Evolutionary conservation across 352 stramenopile species (phyloP), one percentile per base, ranked within the genome.

Genomic region (Globisporangium nagaii): DNA sequence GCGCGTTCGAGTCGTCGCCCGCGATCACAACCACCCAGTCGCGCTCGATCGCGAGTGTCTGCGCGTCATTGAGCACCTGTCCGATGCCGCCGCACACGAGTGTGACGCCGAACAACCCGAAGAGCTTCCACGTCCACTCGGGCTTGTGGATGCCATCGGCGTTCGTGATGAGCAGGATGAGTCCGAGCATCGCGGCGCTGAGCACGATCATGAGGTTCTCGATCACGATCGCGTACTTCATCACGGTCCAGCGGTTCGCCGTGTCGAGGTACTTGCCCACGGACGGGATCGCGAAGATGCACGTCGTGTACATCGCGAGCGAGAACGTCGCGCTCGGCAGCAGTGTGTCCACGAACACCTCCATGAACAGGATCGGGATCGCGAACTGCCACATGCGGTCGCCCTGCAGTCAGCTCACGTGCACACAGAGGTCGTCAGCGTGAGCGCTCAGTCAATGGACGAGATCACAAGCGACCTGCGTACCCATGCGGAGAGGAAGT

Each of bases 21-120:
- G 82, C 65, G 24, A 95, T 73, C 1, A 94, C 81, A n/a, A 94
- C 84, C 20, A 95, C 82, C 86, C 86, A 96, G 55, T 96, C 86
- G 25, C 84, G 80, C 53, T 96, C 82, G 30, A 96, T 71, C 3
- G 76, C 84, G 7, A 93, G 53, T 7, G 83, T 90, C 58, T 89
- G 75, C 11, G 81, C 80, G 34, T 88, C 75, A 45, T 87, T 90
- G 4, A 90, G 73, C 25, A 92, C 68, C 50, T 91, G 79, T 5
- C 82, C 82, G 25, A 88, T 46, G 30, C 79, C 80, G 12, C 84
- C 84, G 35, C 82, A 83, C 19, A 93, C 55, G 2, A 91, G 49
- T 1, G 68, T 86, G 12, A 71, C 53, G 0, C 53, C 39, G 64
- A 90, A 92, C 24, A 87, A 54, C 1, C 67, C 40, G 0, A 67